Evolutionary conservation across 31 red algal genomes (phyloP), one percentile per base, ranked within the genome.

Genomic region (Asparagopsis taxiformis): DNA sequence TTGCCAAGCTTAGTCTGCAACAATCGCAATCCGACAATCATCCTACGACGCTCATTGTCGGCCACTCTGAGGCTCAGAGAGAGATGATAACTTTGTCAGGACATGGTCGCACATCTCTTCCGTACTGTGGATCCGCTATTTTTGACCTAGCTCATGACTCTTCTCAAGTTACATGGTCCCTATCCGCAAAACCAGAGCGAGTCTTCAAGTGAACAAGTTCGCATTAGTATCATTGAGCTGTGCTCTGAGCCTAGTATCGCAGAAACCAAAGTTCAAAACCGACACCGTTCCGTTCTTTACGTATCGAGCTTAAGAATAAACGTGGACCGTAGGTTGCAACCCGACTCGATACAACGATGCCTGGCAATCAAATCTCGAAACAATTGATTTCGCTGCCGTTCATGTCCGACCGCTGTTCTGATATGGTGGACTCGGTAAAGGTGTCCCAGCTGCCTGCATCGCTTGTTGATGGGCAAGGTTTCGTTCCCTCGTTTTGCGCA

Each of bases 401-500:
- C 13, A 46, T 75, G 30, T 65, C 33, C 62, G 31, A 49, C 56
- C 52, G 30, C 75, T 50, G 20, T 43, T 41, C 13, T 82, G 64
- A 55, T 82, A 82, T 16, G 77, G 59, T 9, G 77, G 77, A 70
- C 77, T 82, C 1, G 77, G 77, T 39, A 82, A 35, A 6, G 77
- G 77, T 33, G 77, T 82, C 1, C 77, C 77, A 9, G 77, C 77
- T 25, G 77, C 77, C 56, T 82, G 77, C 77, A 82, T 82, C 22
- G 77, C 77, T 46, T 71, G 77, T 55, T 82, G 77, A 38, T 82
- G 65, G 13, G 77, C 77, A 49, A 82, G 65, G 59, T 82, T 82
- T 24, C 77, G 20, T 59, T 82, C 77, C 54, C 77, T 58, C 31
- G 43, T 67, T 33, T 68, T 82, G 29, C 77, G 64, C 65, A 82